Evolutionary conservation across 345 rosid species (phyloP).

Genomic region (Salix viminalis): DNA sequence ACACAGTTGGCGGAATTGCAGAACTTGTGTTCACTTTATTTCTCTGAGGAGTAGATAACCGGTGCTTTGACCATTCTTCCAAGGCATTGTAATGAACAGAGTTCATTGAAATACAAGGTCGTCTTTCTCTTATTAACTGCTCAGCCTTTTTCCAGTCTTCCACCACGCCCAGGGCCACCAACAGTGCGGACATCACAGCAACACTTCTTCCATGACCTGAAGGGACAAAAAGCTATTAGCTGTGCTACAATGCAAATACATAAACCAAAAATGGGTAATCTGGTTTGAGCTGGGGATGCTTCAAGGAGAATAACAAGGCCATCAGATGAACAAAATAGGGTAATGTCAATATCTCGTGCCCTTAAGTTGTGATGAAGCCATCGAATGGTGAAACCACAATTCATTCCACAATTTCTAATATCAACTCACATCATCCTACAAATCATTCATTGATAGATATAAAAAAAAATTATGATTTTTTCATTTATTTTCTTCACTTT

Average conservation of each 20-base stretch:
- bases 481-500: background rate
- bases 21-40: conserved; percentile 8
- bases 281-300: background rate
- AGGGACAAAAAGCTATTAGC: background rate
- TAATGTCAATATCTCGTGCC: background rate
- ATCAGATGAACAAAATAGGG: background rate
- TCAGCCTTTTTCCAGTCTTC: conserved; percentile 71
- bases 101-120: conserved; percentile 55
- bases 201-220: conserved; percentile 79
- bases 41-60: conserved; percentile 33
- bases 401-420: background rate
- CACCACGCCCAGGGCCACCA: conserved; percentile 52
- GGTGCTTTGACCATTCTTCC: conserved; percentile 60
- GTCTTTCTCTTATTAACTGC: conserved; percentile 38
- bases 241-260: background rate
- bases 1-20: background rate
- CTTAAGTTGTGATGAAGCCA: background rate
- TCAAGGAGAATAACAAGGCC: background rate
- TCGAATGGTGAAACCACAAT: background rate
- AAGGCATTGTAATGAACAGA: conserved; percentile 41
- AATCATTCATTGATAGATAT: background rate
- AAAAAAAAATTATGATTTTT: background rate
- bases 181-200: conserved; percentile 56
- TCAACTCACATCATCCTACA: background rate
- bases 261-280: background rate